These are phyloP conservation scores for Dalbergia cochinchinensis DNA, from an alignment of 306 rosid species.

Conservation along the genomic window DNA sequence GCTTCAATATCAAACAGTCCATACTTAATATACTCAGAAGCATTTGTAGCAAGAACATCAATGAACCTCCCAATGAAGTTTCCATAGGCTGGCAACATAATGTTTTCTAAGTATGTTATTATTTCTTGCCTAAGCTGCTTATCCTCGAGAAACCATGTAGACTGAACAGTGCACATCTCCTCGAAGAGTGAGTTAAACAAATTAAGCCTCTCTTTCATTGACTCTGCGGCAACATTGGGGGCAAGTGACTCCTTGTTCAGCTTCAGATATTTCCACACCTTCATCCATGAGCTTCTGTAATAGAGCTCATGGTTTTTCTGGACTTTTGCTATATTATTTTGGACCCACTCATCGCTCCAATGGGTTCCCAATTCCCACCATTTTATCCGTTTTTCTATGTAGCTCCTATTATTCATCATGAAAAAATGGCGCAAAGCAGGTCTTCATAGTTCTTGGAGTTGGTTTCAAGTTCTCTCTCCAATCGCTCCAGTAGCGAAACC, in stretches of 20 bases:
- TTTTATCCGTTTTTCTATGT: conserved; percentile 57
- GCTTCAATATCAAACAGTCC: conserved; percentile 57
- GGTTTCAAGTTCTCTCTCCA: conserved; percentile 72
- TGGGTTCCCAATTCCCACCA: conserved; percentile 54
- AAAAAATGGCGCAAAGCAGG: conserved; percentile 63
- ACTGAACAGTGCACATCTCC: conserved; percentile 60
- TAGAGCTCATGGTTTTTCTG: conserved; percentile 58
- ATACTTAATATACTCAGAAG: conserved; percentile 56
- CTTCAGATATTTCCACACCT: conserved; percentile 62
- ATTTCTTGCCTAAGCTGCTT: conserved; percentile 63
- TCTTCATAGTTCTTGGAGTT: conserved; percentile 69
- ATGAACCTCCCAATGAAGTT: conserved; percentile 65
- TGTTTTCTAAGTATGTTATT: conserved; percentile 55
- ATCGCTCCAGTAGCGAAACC: conserved; percentile 65
- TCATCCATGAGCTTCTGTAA: conserved; percentile 71
- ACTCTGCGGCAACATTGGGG: conserved; percentile 46
- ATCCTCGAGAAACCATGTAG: conserved; percentile 63
- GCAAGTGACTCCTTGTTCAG: conserved; percentile 56
- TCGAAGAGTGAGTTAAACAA: conserved; percentile 64
- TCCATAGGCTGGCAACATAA: conserved; percentile 67
- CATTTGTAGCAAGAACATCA: conserved; percentile 51
- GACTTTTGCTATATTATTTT: conserved; percentile 58
- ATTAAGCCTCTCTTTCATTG: conserved; percentile 70
- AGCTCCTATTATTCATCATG: conserved; percentile 75
- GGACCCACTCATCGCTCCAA: conserved; percentile 67